phyloP scores from a whole-genome alignment of 192 early-diverging fungal genomes.

The Coemansia sp. region DNA sequence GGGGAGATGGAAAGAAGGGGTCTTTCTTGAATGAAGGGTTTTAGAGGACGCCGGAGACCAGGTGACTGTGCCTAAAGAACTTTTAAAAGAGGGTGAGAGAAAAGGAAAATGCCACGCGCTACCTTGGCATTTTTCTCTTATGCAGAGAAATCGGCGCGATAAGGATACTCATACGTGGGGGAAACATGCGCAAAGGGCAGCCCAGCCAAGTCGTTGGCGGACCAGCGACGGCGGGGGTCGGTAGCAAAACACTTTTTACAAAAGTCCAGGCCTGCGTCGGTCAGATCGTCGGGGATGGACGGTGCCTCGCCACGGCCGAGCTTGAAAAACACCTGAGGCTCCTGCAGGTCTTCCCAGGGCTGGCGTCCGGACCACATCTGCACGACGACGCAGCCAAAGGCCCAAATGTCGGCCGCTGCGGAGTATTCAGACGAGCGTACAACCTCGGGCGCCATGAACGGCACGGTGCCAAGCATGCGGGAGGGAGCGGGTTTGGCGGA shows the following conservation, averaged over 20 bases:
- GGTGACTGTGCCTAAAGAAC: neutral
- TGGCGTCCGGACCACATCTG: constrained; percentile 93
- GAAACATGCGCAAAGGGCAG: constrained; percentile 70
- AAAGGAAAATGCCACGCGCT: neutral
- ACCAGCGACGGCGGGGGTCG: constrained; percentile 74
- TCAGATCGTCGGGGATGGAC: constrained; percentile 73
- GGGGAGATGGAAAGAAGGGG: constrained; percentile 1
- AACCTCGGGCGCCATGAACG: constrained; percentile 98
- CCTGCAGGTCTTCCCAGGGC: constrained; percentile 63
- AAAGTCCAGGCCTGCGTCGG: constrained; percentile 68
- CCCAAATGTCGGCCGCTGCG: constrained; percentile 93
- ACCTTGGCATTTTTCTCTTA: neutral
- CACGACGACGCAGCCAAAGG: constrained; percentile 81
- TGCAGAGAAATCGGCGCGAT: neutral
- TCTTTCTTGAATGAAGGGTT: neutral
- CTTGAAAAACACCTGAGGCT: constrained; percentile 65
- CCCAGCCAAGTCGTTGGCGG: constrained; percentile 68
- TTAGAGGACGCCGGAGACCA: neutral
- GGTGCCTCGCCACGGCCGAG: constrained; percentile 81
- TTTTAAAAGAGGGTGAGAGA: constrained; percentile 2
- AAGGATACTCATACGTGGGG: constrained; percentile 41
- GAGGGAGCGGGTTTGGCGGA: neutral
- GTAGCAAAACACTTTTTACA: constrained; percentile 72
- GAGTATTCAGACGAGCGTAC: constrained; percentile 75
- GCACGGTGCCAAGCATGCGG: constrained; percentile 74